Evolutionary conservation across 2,329 filamentous ascomycete genomes (phyloP).

Genomic region (Mycogone perniciosa): DNA sequence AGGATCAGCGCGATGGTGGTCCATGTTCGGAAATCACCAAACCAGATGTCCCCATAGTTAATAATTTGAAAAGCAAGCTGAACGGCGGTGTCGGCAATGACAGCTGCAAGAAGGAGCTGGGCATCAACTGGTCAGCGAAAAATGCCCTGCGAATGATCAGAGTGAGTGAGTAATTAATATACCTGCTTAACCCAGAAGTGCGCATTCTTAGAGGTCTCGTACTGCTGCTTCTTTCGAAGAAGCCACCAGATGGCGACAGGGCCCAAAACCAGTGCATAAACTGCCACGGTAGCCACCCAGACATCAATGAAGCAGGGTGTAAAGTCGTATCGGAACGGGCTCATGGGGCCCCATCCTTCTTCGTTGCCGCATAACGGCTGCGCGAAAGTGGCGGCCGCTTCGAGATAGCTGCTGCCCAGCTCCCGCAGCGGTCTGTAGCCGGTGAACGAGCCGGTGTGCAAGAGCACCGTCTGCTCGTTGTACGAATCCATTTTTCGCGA

Average conservation of each 20-base stretch:
- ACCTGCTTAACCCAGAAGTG: slow-evolving; percentile 93
- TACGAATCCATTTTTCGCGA: slow-evolving; percentile 25
- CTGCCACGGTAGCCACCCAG: slow-evolving; percentile 72
- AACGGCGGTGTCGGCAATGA: slow-evolving; percentile 61
- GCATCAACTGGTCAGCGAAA: not conserved
- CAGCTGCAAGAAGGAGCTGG: slow-evolving; percentile 54
- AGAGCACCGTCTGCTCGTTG: slow-evolving; percentile 40
- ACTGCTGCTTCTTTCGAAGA: slow-evolving; percentile 58
- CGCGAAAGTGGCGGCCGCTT: slow-evolving; percentile 38
- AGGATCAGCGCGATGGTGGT: slow-evolving; percentile 65
- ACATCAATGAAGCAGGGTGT: slow-evolving; percentile 97
- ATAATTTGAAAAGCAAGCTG: slow-evolving; percentile 73
- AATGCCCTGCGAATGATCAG: not conserved
- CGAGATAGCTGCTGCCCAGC: slow-evolving; percentile 56
- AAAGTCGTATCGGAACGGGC: slow-evolving; percentile 81
- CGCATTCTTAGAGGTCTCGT: slow-evolving; percentile 72
- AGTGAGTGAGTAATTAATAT: slow-evolving; percentile 14
- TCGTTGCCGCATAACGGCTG: slow-evolving; percentile 81
- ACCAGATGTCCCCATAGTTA: slow-evolving; percentile 63
- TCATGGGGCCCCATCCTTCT: slow-evolving; percentile 95
- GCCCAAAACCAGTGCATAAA: slow-evolving; percentile 73
- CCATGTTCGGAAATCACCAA: slow-evolving; percentile 79
- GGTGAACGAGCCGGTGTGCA: slow-evolving; percentile 55
- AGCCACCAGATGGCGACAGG: slow-evolving; percentile 75
- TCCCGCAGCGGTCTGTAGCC: slow-evolving; percentile 46